Percentiles rank a stretch among this genome's conserved stretches.
phyloP scores from a whole-genome alignment of 1,139 yeast genomes.

The Taphrina flavorubra region DNA sequence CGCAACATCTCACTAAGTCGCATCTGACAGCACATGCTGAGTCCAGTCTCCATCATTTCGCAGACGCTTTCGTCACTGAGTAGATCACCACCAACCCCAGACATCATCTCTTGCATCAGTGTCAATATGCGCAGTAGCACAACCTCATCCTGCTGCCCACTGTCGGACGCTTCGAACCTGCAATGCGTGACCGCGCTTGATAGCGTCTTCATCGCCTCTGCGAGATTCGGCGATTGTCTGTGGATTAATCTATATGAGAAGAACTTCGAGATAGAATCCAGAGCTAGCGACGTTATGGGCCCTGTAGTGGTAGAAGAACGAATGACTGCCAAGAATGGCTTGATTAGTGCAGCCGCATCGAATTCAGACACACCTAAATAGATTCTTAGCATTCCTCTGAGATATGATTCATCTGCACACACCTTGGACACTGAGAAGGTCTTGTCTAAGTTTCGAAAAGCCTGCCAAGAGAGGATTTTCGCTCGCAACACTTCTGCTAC shows the following conservation, averaged over 20 bases:
- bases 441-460: slow-evolving; percentile 76
- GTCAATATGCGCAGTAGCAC: slow-evolving; percentile 81
- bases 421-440: slow-evolving; percentile 62
- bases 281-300: slow-evolving; percentile 78
- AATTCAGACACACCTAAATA: slow-evolving; percentile 58
- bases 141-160: slow-evolving; percentile 88
- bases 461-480: slow-evolving; percentile 77
- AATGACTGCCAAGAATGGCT: slow-evolving; percentile 86
- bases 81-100: slow-evolving; percentile 66
- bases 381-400: background rate
- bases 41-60: slow-evolving; percentile 88
- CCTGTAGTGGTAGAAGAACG: slow-evolving; percentile 87
- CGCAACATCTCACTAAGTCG: slow-evolving; percentile 88
- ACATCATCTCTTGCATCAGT: slow-evolving; percentile 70
- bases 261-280: slow-evolving; percentile 75
- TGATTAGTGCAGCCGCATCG: slow-evolving; percentile 75
- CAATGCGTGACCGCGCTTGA: slow-evolving; percentile 87
- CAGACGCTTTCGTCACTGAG: slow-evolving; percentile 82
- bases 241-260: slow-evolving; percentile 65
- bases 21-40: slow-evolving; percentile 90
- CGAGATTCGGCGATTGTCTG: slow-evolving; percentile 58
- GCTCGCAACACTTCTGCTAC: slow-evolving; percentile 45
- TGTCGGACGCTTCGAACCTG: slow-evolving; percentile 94
- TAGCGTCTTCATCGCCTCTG: slow-evolving; percentile 61
- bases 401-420: background rate